Conservation (phyloP, 1,284 basidiomycete species). For the Schizophyllum commune region DNA sequence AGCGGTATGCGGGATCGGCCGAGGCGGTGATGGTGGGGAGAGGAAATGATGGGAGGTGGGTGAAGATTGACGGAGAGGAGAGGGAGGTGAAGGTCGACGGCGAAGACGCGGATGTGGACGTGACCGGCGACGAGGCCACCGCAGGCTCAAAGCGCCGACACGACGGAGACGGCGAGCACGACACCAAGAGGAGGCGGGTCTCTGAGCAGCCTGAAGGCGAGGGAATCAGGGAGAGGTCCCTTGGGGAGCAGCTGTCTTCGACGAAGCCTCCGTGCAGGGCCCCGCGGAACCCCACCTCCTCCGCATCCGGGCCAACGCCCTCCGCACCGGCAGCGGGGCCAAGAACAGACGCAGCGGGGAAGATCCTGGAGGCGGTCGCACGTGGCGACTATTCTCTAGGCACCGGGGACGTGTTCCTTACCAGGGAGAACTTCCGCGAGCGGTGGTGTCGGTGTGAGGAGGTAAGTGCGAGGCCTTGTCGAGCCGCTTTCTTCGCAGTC, state of each 20-base stretch:
- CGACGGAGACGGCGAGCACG: slow-evolving; percentile 16
- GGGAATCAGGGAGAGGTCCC: too few species aligned
- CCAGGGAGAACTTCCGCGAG: slow-evolving; percentile 54
- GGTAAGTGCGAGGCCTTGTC: slow-evolving; percentile 29
- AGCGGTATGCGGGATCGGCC: slow-evolving; percentile 54
- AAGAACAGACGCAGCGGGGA: too few species aligned
- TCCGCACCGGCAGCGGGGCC: too few species aligned
- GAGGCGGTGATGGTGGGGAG: slow-evolving; percentile 59
- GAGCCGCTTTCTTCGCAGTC: background rate
- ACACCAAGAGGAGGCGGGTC: slow-evolving; percentile 37
- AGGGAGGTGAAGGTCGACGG: slow-evolving; percentile 17
- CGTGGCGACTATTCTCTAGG: slow-evolving; percentile 20
- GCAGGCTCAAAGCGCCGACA: background rate
- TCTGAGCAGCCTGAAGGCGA: too few species aligned
- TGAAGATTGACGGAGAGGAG: slow-evolving; percentile 28
- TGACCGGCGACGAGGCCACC: too few species aligned
- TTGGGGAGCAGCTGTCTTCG: too few species aligned
- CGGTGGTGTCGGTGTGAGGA: slow-evolving; percentile 66
- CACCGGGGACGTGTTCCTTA: slow-evolving; percentile 64
- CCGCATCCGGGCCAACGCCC: background rate
- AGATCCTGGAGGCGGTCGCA: too few species aligned
- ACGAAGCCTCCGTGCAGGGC: too few species aligned
- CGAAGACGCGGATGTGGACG: background rate
- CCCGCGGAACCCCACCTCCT: background rate
- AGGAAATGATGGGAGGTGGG: slow-evolving; percentile 44